Percentiles rank a stretch among this genome's conserved stretches.
phyloP scores from a whole-genome alignment of 345 rosid species.

The Melaleuca quinquenervia region DNA sequence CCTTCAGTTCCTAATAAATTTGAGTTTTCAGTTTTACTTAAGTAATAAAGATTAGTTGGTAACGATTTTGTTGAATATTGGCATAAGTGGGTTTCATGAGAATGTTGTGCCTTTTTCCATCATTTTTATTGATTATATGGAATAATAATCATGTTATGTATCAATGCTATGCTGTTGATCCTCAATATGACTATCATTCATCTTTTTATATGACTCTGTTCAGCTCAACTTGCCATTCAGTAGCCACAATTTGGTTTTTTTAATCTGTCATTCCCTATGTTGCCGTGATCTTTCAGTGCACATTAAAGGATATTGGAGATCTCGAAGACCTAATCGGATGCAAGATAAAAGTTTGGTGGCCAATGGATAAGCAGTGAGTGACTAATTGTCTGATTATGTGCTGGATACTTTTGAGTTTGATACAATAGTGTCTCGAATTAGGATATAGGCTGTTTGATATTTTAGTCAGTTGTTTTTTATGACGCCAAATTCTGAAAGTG shows the following conservation, averaged over 20 bases:
- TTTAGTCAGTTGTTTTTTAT: neutral
- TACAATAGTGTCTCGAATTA: neutral
- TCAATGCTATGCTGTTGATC: neutral
- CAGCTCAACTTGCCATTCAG: neutral
- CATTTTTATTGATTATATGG: neutral
- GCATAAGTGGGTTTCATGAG: neutral
- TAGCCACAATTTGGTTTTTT: neutral
- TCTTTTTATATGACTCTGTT: neutral
- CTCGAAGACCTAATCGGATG: conserved; percentile 73
- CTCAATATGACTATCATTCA: neutral
- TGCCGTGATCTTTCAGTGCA: conserved; percentile 37
- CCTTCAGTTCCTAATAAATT: neutral
- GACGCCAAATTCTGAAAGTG: neutral
- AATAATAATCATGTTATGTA: neutral
- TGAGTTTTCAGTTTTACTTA: neutral
- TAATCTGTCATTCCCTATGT: neutral
- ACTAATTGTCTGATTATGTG: neutral
- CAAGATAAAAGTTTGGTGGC: conserved; percentile 97
- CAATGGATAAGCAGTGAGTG: conserved; percentile 92
- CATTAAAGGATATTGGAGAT: conserved; percentile 40
- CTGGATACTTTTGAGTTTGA: neutral
- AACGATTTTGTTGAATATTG: neutral
- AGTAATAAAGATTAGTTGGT: neutral
- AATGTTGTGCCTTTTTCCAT: neutral
- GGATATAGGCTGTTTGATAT: neutral